Conservation (phyloP, 106 monocot species). For the Allium cepa region DNA sequence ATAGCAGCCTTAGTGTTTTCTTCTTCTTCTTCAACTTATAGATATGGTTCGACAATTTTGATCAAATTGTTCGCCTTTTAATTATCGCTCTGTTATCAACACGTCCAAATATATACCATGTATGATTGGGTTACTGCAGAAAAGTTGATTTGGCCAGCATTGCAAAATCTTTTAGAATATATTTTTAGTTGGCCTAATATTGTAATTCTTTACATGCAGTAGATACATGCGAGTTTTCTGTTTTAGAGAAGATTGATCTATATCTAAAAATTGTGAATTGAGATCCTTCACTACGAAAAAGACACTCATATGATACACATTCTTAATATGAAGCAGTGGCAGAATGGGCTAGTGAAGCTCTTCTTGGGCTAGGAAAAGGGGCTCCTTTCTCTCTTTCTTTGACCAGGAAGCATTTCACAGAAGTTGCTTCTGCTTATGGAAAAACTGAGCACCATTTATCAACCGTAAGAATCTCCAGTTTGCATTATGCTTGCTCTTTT, state of each 20-base stretch:
- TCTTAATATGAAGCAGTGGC: constrained; percentile 24
- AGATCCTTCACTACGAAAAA: not conserved
- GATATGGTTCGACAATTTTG: too few species aligned
- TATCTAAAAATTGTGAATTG: not conserved
- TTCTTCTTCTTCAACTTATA: too few species aligned
- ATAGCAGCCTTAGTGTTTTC: too few species aligned
- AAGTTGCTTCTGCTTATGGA: constrained; percentile 46
- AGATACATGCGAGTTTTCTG: not conserved
- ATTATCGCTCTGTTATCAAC: too few species aligned
- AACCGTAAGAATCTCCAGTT: constrained; percentile 23
- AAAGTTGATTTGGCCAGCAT: not conserved
- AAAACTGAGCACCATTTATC: constrained; percentile 40
- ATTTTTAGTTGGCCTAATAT: not conserved
- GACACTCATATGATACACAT: not conserved
- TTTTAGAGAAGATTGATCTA: not conserved
- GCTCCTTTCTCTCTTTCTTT: constrained; percentile 70
- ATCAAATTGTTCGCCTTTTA: too few species aligned
- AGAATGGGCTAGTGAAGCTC: constrained; percentile 57
- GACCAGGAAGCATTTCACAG: constrained; percentile 59
- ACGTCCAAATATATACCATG: too few species aligned
- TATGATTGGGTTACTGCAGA: too few species aligned
- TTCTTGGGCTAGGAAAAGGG: constrained; percentile 51
- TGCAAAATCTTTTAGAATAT: not conserved
- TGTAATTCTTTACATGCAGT: not conserved
- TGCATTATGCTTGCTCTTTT: not conserved